phyloP scores from a whole-genome alignment of 805 yeast species.

The Sugiyamaella boreocaroliniensis region DNA sequence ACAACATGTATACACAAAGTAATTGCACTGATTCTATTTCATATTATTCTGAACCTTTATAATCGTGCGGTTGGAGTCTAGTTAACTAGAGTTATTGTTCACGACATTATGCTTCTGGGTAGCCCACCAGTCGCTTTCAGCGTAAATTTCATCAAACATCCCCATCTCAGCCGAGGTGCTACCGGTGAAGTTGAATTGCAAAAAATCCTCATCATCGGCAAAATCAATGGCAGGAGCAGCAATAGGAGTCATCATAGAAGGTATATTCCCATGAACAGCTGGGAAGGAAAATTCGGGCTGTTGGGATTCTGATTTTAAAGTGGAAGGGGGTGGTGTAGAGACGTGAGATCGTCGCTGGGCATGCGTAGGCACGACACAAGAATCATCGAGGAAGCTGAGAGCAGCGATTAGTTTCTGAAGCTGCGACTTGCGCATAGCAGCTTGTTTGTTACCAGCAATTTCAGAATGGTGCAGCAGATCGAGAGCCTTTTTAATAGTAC shows the following conservation, averaged over 20 bases:
- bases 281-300: too few species aligned
- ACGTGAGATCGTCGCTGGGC: too few species aligned
- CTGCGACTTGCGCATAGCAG: conserved; percentile 15
- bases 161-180: neutral
- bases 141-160: neutral
- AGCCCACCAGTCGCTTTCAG: neutral
- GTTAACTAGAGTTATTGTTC: neutral
- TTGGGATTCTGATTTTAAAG: too few species aligned
- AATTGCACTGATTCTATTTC: too few species aligned
- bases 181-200: neutral
- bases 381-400: conserved; percentile 12
- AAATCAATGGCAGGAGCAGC: neutral
- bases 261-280: too few species aligned
- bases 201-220: neutral
- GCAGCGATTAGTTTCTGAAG: conserved; percentile 12
- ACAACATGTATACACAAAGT: neutral
- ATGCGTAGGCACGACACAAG: too few species aligned
- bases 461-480: conserved; percentile 12
- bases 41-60: too few species aligned
- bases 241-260: neutral
- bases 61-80: neutral
- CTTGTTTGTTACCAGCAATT: conserved; percentile 15
- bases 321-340: too few species aligned
- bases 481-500: conserved; percentile 17
- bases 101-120: neutral